These are phyloP conservation scores for Vicia villosa DNA, from an alignment of 306 rosid species.

Conservation along the genomic window DNA sequence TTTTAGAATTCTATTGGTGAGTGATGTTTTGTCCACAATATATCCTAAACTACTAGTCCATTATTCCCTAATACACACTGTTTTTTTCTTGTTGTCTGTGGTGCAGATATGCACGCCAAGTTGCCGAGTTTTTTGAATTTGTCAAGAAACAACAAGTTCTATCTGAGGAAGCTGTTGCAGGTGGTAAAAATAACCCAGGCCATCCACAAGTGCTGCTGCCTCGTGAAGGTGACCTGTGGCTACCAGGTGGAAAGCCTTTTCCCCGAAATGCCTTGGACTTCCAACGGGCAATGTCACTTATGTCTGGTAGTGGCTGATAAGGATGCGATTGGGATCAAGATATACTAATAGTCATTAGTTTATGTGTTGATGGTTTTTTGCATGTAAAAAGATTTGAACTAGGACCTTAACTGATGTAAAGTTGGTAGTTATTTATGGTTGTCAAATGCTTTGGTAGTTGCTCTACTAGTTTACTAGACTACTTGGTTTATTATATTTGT, in stretches of 20 bases:
- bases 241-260: slow-evolving; percentile 67
- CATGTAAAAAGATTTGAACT: slow-evolving; percentile 52
- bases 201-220: slow-evolving; percentile 65
- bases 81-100: slow-evolving; percentile 27
- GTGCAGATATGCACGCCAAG: slow-evolving; percentile 94
- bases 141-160: slow-evolving; percentile 76
- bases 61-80: neutral
- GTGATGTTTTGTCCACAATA: neutral
- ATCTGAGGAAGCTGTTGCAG: slow-evolving; percentile 48
- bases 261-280: slow-evolving; percentile 69
- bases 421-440: slow-evolving; percentile 27
- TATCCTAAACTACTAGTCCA: neutral
- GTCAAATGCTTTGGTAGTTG: slow-evolving; percentile 30
- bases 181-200: slow-evolving; percentile 46
- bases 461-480: neutral
- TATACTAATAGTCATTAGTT: slow-evolving; percentile 32
- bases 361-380: slow-evolving; percentile 40
- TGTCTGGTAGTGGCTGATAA: slow-evolving; percentile 55
- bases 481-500: slow-evolving; percentile 13
- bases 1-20: slow-evolving; percentile 15
- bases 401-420: slow-evolving; percentile 48
- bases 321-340: slow-evolving; percentile 2
- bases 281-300: slow-evolving; percentile 66
- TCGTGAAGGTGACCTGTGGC: slow-evolving; percentile 67
- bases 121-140: slow-evolving; percentile 87